Evolutionary conservation across 2,329 filamentous ascomycete species (phyloP), one percentile per base, ranked within the genome.

Genomic region (Aspergillus floridensis): DNA sequence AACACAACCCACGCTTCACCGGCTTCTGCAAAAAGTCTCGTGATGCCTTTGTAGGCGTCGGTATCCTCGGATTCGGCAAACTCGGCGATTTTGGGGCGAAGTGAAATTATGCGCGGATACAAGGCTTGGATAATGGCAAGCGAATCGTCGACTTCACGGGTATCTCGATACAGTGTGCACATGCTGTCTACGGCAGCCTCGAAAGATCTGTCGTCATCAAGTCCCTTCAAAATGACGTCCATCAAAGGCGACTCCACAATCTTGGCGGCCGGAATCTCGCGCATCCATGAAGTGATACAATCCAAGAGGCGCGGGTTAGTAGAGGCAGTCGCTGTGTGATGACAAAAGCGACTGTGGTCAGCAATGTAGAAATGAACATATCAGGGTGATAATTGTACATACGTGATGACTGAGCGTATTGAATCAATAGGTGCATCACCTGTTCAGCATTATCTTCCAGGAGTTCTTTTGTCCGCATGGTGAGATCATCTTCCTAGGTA

Each of bases 211-310:
- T 96, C 91, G 60, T 86, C 84, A 50, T 89, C 84, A 32, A 97
- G 79, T 6, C 90, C 92, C 65, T 87, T 85, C 71, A 97, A 86
- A 53, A 97, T 86, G 55, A 93, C 82, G 65, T 91, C 86, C 66
- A 99, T 82, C 14, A 99, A 82, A 6, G 93, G 89, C 1, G 93
- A 97, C 67, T 88, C 89, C 66, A 96, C 89, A 64, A 99, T 87
- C 62, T 90, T 88, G 64, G 83, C 84, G 51, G 96, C 85, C 0
- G 93, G 91, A 6, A 99, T 91, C 77, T 99, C 95, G 67, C 92
- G 87, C 66, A 98, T 84, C 95, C 95, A 99, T 3, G 95, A 97
- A 32, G 92, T 96, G 68, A 98, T 92, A 74, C 95, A 98, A 70
- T 97, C 92, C 74, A 98, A 87, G 51, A 99, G 84, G 70, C 93